Conservation (phyloP, 2,329 filamentous ascomycete genomes). For the Aspergillus ustus region DNA sequence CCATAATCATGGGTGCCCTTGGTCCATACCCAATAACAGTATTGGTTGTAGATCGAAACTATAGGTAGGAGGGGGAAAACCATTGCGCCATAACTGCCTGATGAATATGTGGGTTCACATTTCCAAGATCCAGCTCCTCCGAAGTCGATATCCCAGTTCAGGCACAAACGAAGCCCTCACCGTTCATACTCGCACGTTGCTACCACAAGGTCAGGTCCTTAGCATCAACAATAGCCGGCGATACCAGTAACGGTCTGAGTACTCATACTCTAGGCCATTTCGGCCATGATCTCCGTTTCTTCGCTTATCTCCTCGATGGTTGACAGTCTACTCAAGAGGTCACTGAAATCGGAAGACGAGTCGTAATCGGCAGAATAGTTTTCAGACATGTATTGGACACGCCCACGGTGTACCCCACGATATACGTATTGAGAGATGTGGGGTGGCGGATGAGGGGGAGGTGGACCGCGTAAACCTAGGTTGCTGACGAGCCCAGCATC, state of each 20-base stretch:
- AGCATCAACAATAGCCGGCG: not conserved
- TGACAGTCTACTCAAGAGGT: slow-evolving; percentile 3
- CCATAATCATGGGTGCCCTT: not conserved
- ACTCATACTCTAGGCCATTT: not conserved
- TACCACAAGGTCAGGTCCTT: not conserved
- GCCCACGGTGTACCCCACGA: not conserved
- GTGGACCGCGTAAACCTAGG: slow-evolving; percentile 15
- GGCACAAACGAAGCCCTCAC: not conserved
- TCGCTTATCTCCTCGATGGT: slow-evolving; percentile 14
- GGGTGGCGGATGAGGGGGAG: slow-evolving; percentile 1
- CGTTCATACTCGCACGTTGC: not conserved
- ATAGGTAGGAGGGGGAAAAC: not conserved
- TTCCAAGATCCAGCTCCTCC: not conserved
- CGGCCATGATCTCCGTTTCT: not conserved
- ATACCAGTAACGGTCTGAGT: not conserved
- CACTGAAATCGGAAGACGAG: not conserved
- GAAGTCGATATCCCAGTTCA: not conserved
- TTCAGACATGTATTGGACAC: not conserved
- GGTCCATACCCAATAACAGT: not conserved
- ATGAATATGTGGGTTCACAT: not conserved
- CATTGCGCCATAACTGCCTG: not conserved
- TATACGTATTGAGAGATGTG: slow-evolving; percentile 5
- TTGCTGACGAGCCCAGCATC: slow-evolving; percentile 30
- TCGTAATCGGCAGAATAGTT: not conserved
- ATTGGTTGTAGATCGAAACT: not conserved